These are phyloP conservation scores for Quillaja saponaria DNA, from an alignment of 306 rosid species.

Conservation along the genomic window DNA sequence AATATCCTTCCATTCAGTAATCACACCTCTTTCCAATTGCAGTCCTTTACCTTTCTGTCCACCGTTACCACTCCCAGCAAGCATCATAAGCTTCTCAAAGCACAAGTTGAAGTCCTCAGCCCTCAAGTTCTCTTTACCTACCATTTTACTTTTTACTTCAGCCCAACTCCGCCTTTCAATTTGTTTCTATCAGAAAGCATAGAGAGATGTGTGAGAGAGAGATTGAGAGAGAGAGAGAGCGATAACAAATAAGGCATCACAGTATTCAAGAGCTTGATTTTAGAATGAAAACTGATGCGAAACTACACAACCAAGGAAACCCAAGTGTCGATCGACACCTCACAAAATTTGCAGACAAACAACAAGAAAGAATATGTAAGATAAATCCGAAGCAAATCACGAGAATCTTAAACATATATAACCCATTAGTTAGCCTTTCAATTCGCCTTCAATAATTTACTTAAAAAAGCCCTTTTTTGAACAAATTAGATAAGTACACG, in stretches of 20 bases:
- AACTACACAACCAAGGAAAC: constrained; percentile 29
- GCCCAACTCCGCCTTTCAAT: constrained; percentile 26
- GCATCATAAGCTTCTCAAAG: constrained; percentile 85
- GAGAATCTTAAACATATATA: constrained; percentile 19
- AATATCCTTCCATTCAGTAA: constrained; percentile 83
- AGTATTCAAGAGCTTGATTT: constrained; percentile 29
- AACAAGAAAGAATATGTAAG: constrained; percentile 16
- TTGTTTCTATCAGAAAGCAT: constrained; percentile 1
- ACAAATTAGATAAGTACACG: constrained; percentile 22
- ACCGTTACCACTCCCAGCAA: constrained; percentile 38
- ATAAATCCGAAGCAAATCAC: constrained; percentile 10
- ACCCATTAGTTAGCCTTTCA: constrained; percentile 23
- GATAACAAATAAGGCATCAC: constrained; percentile 25
- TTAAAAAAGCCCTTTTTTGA: too few species aligned
- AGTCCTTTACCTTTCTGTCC: constrained; percentile 37
- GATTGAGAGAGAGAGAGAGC: not conserved
- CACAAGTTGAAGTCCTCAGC: constrained; percentile 72
- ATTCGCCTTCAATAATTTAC: too few species aligned
- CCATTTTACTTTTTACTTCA: constrained; percentile 44
- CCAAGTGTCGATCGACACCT: constrained; percentile 37
- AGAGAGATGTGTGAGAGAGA: constrained; percentile 10
- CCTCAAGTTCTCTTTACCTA: constrained; percentile 53
- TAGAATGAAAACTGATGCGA: constrained; percentile 10
- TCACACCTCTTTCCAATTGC: constrained; percentile 58
- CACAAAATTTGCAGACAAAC: constrained; percentile 30